Percentiles rank a stretch among this genome's conserved stretches.
These are phyloP conservation scores for Diutina pseudorugosa DNA, from an alignment of 1,139 yeast genomes.

Conservation along the genomic window DNA sequence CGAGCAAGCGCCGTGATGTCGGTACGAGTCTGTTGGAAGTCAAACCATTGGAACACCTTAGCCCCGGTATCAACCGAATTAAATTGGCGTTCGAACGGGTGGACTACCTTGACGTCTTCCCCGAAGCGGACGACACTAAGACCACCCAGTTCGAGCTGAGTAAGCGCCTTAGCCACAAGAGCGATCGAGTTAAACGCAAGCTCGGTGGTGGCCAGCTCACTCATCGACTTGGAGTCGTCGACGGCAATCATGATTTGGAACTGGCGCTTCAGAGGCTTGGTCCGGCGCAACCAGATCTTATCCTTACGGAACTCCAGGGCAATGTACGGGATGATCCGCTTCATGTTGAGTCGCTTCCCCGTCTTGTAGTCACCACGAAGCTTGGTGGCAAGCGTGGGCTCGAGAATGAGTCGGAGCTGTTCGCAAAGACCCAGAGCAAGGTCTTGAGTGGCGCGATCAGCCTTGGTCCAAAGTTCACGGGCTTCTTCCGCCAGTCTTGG, in stretches of 20 bases:
- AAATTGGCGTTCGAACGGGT: slow-evolving; percentile 81
- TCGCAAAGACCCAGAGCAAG: slow-evolving; percentile 82
- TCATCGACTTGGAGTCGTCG: slow-evolving; percentile 96
- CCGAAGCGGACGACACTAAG: slow-evolving; percentile 88
- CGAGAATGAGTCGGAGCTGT: slow-evolving; percentile 82
- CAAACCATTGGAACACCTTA: slow-evolving; percentile 75
- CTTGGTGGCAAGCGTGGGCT: slow-evolving; percentile 92
- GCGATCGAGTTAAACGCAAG: slow-evolving; percentile 93
- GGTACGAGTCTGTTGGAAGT: slow-evolving; percentile 80
- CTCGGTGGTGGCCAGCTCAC: slow-evolving; percentile 81
- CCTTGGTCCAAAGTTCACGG: slow-evolving; percentile 65
- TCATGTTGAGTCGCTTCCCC: slow-evolving; percentile 95
- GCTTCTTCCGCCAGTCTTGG: slow-evolving; percentile 54
- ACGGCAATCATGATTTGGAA: slow-evolving; percentile 96
- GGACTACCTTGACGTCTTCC: slow-evolving; percentile 71
- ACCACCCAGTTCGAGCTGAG: slow-evolving; percentile 92
- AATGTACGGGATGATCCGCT: slow-evolving; percentile 92
- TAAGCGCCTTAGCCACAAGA: slow-evolving; percentile 83
- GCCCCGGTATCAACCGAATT: slow-evolving; percentile 64
- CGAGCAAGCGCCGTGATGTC: slow-evolving; percentile 66
- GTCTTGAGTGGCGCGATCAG: slow-evolving; percentile 78
- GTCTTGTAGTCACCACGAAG: slow-evolving; percentile 93
- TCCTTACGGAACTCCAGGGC: slow-evolving; percentile 97
- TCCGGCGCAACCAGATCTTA: slow-evolving; percentile 95
- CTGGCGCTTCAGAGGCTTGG: slow-evolving; percentile 94